Evolutionary conservation across 257 asterid species (phyloP).

Genomic region (Parsonsia alboflavescens): DNA sequence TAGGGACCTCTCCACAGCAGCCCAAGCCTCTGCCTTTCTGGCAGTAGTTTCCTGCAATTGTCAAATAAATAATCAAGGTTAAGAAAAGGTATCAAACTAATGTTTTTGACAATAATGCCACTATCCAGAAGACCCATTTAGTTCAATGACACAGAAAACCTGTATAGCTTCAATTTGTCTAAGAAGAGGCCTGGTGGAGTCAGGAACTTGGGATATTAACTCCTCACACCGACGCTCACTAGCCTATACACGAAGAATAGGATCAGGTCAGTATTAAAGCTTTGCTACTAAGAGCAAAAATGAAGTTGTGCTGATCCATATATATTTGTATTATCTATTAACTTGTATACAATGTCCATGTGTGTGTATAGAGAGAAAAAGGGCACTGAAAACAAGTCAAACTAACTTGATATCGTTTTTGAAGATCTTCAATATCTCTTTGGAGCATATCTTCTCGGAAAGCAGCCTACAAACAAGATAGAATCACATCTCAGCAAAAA

Average conservation of each 20-base stretch:
- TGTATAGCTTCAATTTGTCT: conserved; percentile 99
- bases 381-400: not conserved
- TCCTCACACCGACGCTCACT: conserved; percentile 99
- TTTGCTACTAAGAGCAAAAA: not conserved
- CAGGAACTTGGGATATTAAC: conserved; percentile 95
- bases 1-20: conserved; percentile 91
- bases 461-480: conserved; percentile 58
- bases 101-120: not conserved
- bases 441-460: conserved; percentile 93
- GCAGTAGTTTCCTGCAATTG: conserved; percentile 77
- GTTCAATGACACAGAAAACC: conserved; percentile 40
- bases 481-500: conserved; percentile 5
- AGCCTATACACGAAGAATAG: conserved; percentile 46
- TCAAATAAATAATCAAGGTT: conserved; percentile 16
- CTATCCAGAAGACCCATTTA: not conserved
- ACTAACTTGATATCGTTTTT: conserved; percentile 84
- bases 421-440: conserved; percentile 94
- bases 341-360: not conserved
- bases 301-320: not conserved
- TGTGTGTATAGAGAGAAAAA: not conserved
- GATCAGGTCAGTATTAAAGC: conserved; percentile 4
- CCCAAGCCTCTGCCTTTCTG: conserved; percentile 95
- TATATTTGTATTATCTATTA: not conserved
- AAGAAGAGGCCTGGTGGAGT: conserved; percentile 96
- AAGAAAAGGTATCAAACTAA: not conserved